Percentiles rank a stretch among this genome's conserved stretches.
phyloP scores from a whole-genome alignment of 306 rosid genomes.

The Erythrophleum fordii region DNA sequence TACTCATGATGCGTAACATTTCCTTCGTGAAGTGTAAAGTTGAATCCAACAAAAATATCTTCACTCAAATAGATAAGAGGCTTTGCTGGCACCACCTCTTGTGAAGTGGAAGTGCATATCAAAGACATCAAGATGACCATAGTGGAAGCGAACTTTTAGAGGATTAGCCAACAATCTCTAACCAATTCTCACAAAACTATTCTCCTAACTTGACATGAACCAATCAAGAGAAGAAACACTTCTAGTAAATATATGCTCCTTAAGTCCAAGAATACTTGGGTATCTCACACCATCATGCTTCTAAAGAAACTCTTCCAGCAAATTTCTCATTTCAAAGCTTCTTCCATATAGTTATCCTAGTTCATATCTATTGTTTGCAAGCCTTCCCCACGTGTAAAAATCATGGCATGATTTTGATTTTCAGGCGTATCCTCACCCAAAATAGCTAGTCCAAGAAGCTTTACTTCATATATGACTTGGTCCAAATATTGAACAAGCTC shows the following conservation, averaged over 20 bases:
- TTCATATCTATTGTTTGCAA: slow-evolving; percentile 96
- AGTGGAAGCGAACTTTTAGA: slow-evolving; percentile 93
- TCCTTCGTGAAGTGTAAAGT: slow-evolving; percentile 95
- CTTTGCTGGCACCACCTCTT: slow-evolving; percentile 95
- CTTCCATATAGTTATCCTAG: slow-evolving; percentile 83
- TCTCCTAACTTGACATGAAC: slow-evolving; percentile 99
- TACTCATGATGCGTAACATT: slow-evolving; percentile 97
- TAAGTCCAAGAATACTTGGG: slow-evolving; percentile 90
- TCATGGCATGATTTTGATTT: slow-evolving; percentile 94
- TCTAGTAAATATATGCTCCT: slow-evolving; percentile 97
- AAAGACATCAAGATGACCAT: slow-evolving; percentile 95
- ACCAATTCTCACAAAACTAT: slow-evolving; percentile 95
- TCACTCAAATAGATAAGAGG: slow-evolving; percentile 97
- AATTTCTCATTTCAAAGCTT: slow-evolving; percentile 88
- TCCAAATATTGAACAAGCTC: slow-evolving; percentile 89
- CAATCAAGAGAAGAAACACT: slow-evolving; percentile 99
- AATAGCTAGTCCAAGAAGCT: slow-evolving; percentile 98
- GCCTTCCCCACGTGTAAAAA: slow-evolving; percentile 97
- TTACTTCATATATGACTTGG: slow-evolving; percentile 89
- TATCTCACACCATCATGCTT: slow-evolving; percentile 85
- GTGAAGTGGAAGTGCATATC: slow-evolving; percentile 93
- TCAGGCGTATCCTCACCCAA: slow-evolving; percentile 99
- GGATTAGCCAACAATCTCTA: slow-evolving; percentile 96
- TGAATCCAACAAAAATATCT: slow-evolving; percentile 97
- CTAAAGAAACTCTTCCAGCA: slow-evolving; percentile 86